Percentiles rank a stretch among this genome's conserved stretches.
phyloP scores from a whole-genome alignment of 352 stramenopile species.

The Phytopythium ostracodes region DNA sequence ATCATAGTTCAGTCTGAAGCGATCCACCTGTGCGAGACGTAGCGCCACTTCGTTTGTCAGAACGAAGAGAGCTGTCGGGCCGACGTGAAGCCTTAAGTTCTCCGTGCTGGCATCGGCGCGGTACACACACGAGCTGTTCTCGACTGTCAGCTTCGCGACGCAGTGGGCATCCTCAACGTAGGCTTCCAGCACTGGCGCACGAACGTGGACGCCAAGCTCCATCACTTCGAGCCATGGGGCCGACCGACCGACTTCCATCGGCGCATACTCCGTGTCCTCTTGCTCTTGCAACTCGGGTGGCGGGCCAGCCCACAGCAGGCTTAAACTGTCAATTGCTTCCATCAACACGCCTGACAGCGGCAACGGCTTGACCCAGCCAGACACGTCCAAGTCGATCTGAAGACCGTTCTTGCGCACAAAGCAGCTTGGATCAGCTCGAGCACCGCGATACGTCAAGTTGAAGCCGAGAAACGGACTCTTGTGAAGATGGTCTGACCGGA shows the following conservation, averaged over 20 bases:
- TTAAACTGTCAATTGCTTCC: constrained; percentile 67
- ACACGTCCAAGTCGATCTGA: constrained; percentile 61
- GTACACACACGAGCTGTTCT: constrained; percentile 72
- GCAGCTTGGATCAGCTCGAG: constrained; percentile 25
- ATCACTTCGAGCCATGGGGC: constrained; percentile 58
- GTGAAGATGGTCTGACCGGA: constrained; percentile 60
- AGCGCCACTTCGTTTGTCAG: constrained; percentile 85
- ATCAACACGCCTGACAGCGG: constrained; percentile 67
- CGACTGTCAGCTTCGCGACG: constrained; percentile 81
- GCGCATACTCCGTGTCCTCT: constrained; percentile 8
- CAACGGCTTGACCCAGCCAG: constrained; percentile 75
- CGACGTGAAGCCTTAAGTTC: constrained; percentile 64
- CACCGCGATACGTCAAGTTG: constrained; percentile 63
- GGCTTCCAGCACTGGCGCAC: constrained; percentile 74
- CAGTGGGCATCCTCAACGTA: constrained; percentile 87
- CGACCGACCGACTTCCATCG: neutral
- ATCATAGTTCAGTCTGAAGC: constrained; percentile 76
- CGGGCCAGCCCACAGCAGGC: constrained; percentile 57
- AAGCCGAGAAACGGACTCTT: constrained; percentile 53
- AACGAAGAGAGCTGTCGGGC: constrained; percentile 77
- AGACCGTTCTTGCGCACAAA: constrained; percentile 64
- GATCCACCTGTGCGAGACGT: constrained; percentile 78
- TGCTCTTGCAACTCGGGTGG: constrained; percentile 5
- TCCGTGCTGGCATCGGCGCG: constrained; percentile 57
- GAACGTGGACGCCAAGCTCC: constrained; percentile 68